Conservation (phyloP, 805 yeast species). For the Candida khao-thaluensis region DNA sequence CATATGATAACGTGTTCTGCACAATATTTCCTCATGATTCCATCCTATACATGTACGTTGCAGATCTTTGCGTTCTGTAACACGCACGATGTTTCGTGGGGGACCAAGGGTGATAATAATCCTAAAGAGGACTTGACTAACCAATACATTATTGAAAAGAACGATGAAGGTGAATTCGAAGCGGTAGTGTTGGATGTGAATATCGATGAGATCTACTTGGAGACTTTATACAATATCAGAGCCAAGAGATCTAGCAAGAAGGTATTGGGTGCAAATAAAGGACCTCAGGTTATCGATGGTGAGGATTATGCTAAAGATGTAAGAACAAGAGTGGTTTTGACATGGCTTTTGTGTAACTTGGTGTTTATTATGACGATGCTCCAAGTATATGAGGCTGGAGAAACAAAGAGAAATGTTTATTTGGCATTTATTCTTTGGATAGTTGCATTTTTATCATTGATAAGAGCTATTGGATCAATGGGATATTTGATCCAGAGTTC, state of each 20-base stretch:
- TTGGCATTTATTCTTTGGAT: slow-evolving; percentile 86
- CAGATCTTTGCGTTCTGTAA: slow-evolving; percentile 97
- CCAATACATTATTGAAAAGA: slow-evolving; percentile 76
- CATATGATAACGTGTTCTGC: slow-evolving; percentile 83
- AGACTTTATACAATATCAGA: slow-evolving; percentile 67
- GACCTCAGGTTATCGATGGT: slow-evolving; percentile 34
- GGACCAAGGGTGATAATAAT: slow-evolving; percentile 91
- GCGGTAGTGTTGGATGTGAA: slow-evolving; percentile 82
- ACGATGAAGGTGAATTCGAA: slow-evolving; percentile 74
- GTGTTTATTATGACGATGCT: slow-evolving; percentile 83
- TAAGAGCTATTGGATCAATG: slow-evolving; percentile 81
- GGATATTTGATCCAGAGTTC: slow-evolving; percentile 54
- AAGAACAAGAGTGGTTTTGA: slow-evolving; percentile 90
- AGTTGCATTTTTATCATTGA: slow-evolving; percentile 78
- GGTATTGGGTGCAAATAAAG: slow-evolving; percentile 24
- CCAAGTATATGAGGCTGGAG: slow-evolving; percentile 72
- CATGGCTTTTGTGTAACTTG: slow-evolving; percentile 87
- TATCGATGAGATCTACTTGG: slow-evolving; percentile 79
- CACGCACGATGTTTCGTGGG: slow-evolving; percentile 99
- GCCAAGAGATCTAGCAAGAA: slow-evolving; percentile 64
- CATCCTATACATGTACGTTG: slow-evolving; percentile 86
- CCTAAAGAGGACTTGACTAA: slow-evolving; percentile 65
- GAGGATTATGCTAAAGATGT: slow-evolving; percentile 94
- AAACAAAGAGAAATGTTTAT: slow-evolving; percentile 62
- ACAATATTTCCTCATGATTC: slow-evolving; percentile 87